Percentiles rank a stretch among this genome's conserved stretches.
phyloP scores from a whole-genome alignment of 2,329 filamentous ascomycete species.

The Tolypocladium tropicale region DNA sequence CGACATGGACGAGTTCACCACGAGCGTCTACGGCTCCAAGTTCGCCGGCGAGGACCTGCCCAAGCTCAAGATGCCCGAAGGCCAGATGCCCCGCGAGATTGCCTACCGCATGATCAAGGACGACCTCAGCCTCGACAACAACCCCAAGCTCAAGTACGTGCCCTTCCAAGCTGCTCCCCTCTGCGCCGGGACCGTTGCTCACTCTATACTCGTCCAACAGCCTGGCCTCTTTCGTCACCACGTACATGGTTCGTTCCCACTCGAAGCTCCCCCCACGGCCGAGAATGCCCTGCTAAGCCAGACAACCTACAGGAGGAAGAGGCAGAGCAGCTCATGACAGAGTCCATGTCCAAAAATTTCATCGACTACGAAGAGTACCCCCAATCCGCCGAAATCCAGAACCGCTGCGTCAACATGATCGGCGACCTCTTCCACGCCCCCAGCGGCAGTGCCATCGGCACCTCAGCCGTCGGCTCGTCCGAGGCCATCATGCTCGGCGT shows the following conservation, averaged over 20 bases:
- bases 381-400: slow-evolving; percentile 75
- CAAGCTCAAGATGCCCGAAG: slow-evolving; percentile 75
- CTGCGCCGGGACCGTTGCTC: neutral
- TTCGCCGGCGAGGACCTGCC: slow-evolving; percentile 78
- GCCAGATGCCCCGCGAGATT: slow-evolving; percentile 81
- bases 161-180: neutral
- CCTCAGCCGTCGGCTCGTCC: slow-evolving; percentile 79
- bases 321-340: slow-evolving; percentile 89
- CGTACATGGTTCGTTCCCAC: slow-evolving; percentile 63
- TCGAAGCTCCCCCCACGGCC: neutral
- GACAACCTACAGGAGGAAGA: slow-evolving; percentile 66
- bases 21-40: slow-evolving; percentile 78
- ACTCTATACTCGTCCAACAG: slow-evolving; percentile 28
- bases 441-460: slow-evolving; percentile 63
- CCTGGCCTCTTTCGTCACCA: slow-evolving; percentile 87
- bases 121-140: slow-evolving; percentile 82
- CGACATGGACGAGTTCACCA: slow-evolving; percentile 52
- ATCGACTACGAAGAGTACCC: slow-evolving; percentile 84
- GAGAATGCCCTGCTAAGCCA: neutral
- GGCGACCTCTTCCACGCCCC: slow-evolving; percentile 81
- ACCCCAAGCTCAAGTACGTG: slow-evolving; percentile 68
- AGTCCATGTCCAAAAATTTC: slow-evolving; percentile 91
- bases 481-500: slow-evolving; percentile 79
- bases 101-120: slow-evolving; percentile 98
- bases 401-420: slow-evolving; percentile 87